Evolutionary conservation across 441 rosid species (phyloP), one percentile per base, ranked within the genome.

Genomic region (Cnidoscolus chayamansa): DNA sequence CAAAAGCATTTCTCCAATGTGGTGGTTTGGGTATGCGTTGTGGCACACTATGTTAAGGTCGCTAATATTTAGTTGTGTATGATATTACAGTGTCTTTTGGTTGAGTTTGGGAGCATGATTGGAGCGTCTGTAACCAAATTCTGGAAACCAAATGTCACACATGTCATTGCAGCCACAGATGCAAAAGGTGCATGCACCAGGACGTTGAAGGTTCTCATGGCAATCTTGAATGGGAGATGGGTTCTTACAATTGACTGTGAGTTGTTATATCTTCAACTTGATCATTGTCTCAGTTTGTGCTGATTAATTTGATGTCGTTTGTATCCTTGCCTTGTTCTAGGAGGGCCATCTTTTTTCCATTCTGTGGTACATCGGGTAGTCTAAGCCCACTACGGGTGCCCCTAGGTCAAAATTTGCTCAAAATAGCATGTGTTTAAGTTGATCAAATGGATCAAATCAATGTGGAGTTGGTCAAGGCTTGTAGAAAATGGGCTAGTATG

Each of bases 121-220:
- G 89, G 85, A 54, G 93, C 79, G 53, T 72, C 82, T 51, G 90
- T 94, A 53, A 80, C 86, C 65, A 91, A 88, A 77, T 83, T 81
- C 79, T 91, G 95, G 96, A 82, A 65, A 67, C 88, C 97, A 76
- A 81, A 78, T 70, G 97, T 89, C 47, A 89, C 98, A 35, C 97
- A 91, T 77, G 89, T 92, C 62, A 86, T 94, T 83, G 97, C 97
- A 71, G 85, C 95, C 48, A 86, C 88, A 58, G 85, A 87, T 76
- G 81, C 70, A 15, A 72, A 81, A 11, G 95, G 97, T 73, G 96
- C 95, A 25, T 92, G 91, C 83, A 85, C 84, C 64, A 82, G 97
- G 79, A 91, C 97, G 8, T 67, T 89, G 56, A 91, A 94, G 80
- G 89, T 90, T 84, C 95, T 94, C 61, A 87, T 89, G 95, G 90